phyloP scores from a whole-genome alignment of 202 grass and related monocot species.

The Elaeis oleifera region DNA sequence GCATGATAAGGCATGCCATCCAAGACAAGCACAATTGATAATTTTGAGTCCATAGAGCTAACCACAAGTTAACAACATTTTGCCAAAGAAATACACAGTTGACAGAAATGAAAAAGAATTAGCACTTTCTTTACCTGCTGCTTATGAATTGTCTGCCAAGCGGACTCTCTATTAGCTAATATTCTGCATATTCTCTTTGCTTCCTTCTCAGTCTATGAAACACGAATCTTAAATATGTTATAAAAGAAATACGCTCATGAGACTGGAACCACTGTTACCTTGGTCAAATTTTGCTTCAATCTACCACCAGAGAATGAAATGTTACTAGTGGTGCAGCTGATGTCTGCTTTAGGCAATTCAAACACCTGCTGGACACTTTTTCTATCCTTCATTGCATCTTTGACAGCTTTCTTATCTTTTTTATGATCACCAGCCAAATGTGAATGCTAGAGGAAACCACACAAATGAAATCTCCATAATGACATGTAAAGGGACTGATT shows the following conservation, averaged over 20 bases:
- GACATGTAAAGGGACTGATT: neutral
- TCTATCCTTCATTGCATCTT: neutral
- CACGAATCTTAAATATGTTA: neutral
- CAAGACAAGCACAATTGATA: too few species aligned
- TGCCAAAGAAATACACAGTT: too few species aligned
- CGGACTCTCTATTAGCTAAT: conserved; percentile 76
- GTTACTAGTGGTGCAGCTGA: too few species aligned
- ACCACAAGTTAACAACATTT: too few species aligned
- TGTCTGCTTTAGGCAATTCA: too few species aligned
- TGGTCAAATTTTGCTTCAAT: too few species aligned
- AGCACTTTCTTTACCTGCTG: conserved; percentile 33
- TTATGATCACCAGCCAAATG: neutral
- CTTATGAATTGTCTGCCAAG: conserved; percentile 63
- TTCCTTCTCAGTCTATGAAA: conserved; percentile 40
- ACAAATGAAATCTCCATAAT: neutral
- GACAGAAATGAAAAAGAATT: neutral
- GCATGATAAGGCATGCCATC: neutral
- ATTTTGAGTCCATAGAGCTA: too few species aligned
- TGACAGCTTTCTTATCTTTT: neutral
- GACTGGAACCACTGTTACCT: too few species aligned
- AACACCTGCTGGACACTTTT: too few species aligned
- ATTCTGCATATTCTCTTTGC: conserved; percentile 63
- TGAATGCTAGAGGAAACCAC: neutral
- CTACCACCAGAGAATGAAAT: too few species aligned
- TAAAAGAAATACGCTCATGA: too few species aligned